Evolutionary conservation across 306 rosid genomes (phyloP).

Genomic region (Casuarina equisetifolia): DNA sequence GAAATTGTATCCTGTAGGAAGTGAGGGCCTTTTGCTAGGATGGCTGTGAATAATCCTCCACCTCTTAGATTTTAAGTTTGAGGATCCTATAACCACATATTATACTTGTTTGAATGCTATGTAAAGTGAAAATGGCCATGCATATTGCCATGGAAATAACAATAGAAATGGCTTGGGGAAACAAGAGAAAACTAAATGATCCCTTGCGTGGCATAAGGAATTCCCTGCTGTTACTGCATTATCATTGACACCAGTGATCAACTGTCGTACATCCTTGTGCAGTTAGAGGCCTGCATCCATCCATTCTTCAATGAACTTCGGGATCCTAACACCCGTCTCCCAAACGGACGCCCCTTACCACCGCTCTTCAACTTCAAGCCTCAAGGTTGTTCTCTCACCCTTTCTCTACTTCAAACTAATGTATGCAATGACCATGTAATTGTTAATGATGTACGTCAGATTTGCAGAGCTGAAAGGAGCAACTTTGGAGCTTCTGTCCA

Average conservation of each 20-base stretch:
- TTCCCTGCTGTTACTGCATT: background rate
- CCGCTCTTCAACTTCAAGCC: conserved; percentile 70
- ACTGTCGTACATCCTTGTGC: background rate
- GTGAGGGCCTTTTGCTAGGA: background rate
- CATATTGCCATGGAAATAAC: background rate
- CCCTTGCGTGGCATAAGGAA: background rate
- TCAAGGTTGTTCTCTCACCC: conserved; percentile 43
- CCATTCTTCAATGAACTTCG: conserved; percentile 72
- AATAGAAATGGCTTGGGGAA: background rate
- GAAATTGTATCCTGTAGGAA: background rate
- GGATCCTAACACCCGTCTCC: conserved; percentile 56
- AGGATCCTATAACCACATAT: background rate
- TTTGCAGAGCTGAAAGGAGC: conserved; percentile 60
- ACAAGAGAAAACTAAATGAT: background rate
- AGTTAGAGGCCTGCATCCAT: conserved; percentile 61
- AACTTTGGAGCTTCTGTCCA: conserved; percentile 54
- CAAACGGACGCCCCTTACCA: conserved; percentile 63
- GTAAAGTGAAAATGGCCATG: background rate
- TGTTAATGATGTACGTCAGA: background rate
- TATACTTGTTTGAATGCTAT: background rate
- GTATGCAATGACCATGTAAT: background rate
- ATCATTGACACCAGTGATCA: background rate
- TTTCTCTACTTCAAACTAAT: background rate
- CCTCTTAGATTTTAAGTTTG: background rate
- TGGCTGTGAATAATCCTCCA: background rate